Conservation (phyloP, 2,329 filamentous ascomycete genomes). For the Geosmithia flava region DNA sequence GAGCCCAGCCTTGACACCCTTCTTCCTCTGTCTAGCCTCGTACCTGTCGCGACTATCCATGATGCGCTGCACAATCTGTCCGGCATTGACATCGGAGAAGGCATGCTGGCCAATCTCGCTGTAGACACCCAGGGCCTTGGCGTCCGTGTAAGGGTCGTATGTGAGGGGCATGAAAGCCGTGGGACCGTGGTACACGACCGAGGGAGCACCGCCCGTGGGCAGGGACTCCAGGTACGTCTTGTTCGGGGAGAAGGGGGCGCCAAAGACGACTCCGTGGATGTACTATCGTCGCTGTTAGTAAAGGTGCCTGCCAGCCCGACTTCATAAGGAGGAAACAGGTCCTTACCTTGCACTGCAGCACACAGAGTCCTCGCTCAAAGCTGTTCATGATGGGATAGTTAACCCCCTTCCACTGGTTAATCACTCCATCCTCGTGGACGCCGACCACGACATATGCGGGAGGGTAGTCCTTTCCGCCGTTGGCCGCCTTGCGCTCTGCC, state of each 20-base stretch:
- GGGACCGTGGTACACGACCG: slow-evolving; percentile 89
- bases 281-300: slow-evolving; percentile 41
- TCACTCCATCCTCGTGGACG: slow-evolving; percentile 87
- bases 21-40: slow-evolving; percentile 81
- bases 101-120: slow-evolving; percentile 62
- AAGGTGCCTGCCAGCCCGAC: not conserved
- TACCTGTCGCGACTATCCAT: slow-evolving; percentile 77
- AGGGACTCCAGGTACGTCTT: slow-evolving; percentile 62
- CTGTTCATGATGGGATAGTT: slow-evolving; percentile 99
- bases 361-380: slow-evolving; percentile 88
- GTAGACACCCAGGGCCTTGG: slow-evolving; percentile 78
- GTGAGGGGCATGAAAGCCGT: slow-evolving; percentile 78
- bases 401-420: slow-evolving; percentile 92
- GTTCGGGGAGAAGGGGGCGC: slow-evolving; percentile 79
- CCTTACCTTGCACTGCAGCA: slow-evolving; percentile 80
- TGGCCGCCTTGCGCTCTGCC: slow-evolving; percentile 46
- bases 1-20: slow-evolving; percentile 71
- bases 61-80: slow-evolving; percentile 83
- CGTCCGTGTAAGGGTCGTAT: slow-evolving; percentile 69
- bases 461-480: slow-evolving; percentile 55
- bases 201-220: slow-evolving; percentile 55
- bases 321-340: not conserved
- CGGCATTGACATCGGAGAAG: slow-evolving; percentile 82
- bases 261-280: slow-evolving; percentile 77
- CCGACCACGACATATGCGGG: slow-evolving; percentile 86